phyloP scores from a whole-genome alignment of 192 early-diverging fungal genomes.

The Coemansia sp. region DNA sequence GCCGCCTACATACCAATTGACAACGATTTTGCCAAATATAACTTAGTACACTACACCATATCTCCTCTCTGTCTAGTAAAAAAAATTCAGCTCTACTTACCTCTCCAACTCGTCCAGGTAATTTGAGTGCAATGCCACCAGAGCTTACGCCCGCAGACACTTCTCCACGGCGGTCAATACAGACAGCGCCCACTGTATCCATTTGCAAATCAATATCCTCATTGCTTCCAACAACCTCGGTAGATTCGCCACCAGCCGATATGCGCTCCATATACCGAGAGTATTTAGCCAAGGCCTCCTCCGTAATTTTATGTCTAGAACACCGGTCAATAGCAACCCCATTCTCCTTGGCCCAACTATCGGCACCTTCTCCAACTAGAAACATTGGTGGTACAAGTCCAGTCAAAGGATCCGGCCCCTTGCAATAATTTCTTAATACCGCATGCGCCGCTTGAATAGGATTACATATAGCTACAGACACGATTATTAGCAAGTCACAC shows the following conservation, averaged over 20 bases:
- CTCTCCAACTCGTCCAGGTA: conserved; percentile 83
- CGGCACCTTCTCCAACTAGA: conserved; percentile 63
- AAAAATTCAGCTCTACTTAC: conserved; percentile 31
- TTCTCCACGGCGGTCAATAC: conserved; percentile 65
- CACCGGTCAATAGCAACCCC: conserved; percentile 16
- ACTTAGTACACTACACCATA: no score
- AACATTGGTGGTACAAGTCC: conserved; percentile 64
- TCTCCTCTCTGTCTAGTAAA: not conserved
- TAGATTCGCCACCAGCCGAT: not conserved
- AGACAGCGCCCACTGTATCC: conserved; percentile 92
- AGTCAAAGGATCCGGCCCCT: conserved; percentile 4
- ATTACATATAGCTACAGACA: conserved; percentile 59
- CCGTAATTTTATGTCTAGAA: conserved; percentile 26
- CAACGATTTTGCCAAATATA: not conserved
- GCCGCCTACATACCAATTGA: conserved; percentile 63
- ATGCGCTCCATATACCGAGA: conserved; percentile 21
- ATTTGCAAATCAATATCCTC: conserved; percentile 30
- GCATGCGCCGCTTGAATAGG: conserved; percentile 64
- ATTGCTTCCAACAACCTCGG: not conserved
- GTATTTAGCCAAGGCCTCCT: conserved; percentile 22
- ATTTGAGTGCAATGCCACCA: conserved; percentile 86
- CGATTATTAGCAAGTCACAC: not conserved
- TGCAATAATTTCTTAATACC: conserved; percentile 47
- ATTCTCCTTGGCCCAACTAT: conserved; percentile 32
- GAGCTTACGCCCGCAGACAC: conserved; percentile 79